Evolutionary conservation across 164 flowering plant genomes (phyloP), one percentile per base, ranked within the genome.

Genomic region (Tinospora cordifolia): DNA sequence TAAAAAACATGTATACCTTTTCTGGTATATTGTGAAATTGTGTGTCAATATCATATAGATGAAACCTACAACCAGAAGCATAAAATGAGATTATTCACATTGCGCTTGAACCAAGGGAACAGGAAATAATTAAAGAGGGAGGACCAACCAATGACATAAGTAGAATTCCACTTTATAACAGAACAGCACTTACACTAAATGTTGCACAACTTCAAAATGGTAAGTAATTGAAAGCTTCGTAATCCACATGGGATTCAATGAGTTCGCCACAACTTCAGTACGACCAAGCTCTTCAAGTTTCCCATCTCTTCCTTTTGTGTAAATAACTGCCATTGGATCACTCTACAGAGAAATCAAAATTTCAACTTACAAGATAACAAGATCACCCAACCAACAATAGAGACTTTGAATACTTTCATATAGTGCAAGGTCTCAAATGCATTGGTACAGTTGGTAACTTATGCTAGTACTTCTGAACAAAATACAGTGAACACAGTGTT

Each of bases 21-120:
- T 82, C 89, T 27, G 86, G 92, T 17, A 81, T 71, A 78, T 83
- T 82, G 66, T 90, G 97, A 79, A 85, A 90, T 70, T 86, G 86
- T 71, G 88, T 84, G 78, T 91, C 95, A 72, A 90, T 83, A 80
- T 93, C 95, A 84, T 84, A 93, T 41, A 90, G 79, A 76, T 76
- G 87, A 69, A 90, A 90, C 87, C 97, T 93, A 93, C 65, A 46
- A 73, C 72, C 77, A 47, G 39, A 58, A 68, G 67, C 21, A 74
- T 64, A 22, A 77, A n/a, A 68, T 44, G 60, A 21, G 60, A 6
- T 54, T 22, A 54, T 8, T 21, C 60, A 21, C n/a, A 8, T 54
- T 54, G 60, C n/a, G 60, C 60, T 54, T 54, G 60, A 54, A 66
- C 22, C 47, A 8, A 21, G 24, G 26, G 22, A 66, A 36, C 4